A percentile compares a stretch with the other conserved stretches of the same genome.
Evolutionary conservation across 73 alveolate genomes (phyloP).

Genomic region (Paramecium biaurelia): DNA sequence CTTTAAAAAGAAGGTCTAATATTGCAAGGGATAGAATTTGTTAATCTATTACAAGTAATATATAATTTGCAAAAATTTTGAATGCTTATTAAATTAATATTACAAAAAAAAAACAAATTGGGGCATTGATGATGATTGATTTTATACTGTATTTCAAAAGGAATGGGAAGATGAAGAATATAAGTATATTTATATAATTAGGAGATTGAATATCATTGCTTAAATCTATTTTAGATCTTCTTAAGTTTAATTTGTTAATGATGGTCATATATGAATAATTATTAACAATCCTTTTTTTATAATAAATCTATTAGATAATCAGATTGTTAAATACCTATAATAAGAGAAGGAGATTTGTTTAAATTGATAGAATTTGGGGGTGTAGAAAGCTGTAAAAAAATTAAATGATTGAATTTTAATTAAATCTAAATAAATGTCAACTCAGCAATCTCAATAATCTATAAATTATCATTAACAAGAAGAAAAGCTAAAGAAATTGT

Average conservation of each 20-base stretch:
- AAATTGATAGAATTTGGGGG: not conserved
- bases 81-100: not conserved
- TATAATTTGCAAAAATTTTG: not conserved
- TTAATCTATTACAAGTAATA: not conserved
- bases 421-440: not conserved
- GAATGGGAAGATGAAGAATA: not conserved
- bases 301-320: not conserved
- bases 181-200: not conserved
- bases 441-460: not conserved
- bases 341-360: not conserved
- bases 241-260: not conserved
- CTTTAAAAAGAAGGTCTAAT: not conserved
- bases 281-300: not conserved
- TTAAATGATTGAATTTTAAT: not conserved
- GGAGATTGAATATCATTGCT: not conserved
- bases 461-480: not conserved
- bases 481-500: not conserved
- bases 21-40: not conserved
- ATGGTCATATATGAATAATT: not conserved
- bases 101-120: not conserved
- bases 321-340: not conserved
- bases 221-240: not conserved
- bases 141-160: not conserved
- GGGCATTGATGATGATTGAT: not conserved
- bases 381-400: not conserved